Conservation (phyloP, 2,329 filamentous ascomycete genomes). For the Lecanicillium sp. region DNA sequence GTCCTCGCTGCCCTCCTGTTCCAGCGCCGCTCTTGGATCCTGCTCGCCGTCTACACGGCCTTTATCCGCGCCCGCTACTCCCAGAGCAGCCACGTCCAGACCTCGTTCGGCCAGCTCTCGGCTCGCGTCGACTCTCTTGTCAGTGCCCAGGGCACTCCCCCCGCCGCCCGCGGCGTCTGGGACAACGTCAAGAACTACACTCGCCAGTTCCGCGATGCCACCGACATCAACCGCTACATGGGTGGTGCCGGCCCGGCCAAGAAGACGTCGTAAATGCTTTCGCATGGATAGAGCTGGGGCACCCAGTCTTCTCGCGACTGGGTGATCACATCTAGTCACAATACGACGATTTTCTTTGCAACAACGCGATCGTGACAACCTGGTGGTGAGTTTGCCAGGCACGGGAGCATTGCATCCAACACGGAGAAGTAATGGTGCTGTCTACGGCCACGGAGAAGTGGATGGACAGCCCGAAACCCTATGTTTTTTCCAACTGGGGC, state of each 20-base stretch:
- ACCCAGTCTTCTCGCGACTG: no score
- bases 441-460: no score
- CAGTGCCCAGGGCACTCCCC: constrained; percentile 80
- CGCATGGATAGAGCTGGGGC: no score
- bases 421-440: no score
- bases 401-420: no score
- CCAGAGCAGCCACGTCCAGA: constrained; percentile 91
- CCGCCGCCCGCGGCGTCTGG: constrained; percentile 73
- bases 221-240: constrained; percentile 69
- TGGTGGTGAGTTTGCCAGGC: no score
- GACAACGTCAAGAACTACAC: constrained; percentile 65
- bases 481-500: no score
- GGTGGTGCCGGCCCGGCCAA: constrained; percentile 46
- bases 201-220: constrained; percentile 69
- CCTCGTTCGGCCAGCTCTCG: constrained; percentile 63
- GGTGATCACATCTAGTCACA: no score
- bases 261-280: constrained; percentile 31
- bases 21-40: constrained; percentile 83
- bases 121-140: constrained; percentile 74
- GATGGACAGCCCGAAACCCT: no score
- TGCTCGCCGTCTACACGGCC: constrained; percentile 76
- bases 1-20: constrained; percentile 77
- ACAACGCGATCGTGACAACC: no score
- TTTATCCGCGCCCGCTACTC: constrained; percentile 87
- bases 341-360: no score